These are phyloP conservation scores for Knoxdaviesia capensis DNA, from an alignment of 2,329 filamentous ascomycete species.

Conservation along the genomic window DNA sequence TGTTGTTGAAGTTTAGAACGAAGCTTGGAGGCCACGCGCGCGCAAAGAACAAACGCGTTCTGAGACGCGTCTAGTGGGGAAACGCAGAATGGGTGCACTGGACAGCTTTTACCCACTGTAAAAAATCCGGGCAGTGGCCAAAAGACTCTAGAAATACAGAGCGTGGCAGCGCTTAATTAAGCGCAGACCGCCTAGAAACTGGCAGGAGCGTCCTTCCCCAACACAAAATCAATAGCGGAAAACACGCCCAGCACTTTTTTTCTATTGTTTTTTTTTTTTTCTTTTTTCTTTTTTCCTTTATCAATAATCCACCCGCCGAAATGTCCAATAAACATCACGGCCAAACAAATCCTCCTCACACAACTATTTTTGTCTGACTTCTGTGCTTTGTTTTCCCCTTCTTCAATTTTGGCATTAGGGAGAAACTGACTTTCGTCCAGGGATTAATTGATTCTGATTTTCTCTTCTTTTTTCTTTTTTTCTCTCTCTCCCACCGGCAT, in stretches of 20 bases:
- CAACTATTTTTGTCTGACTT: background rate
- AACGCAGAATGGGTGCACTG: no score
- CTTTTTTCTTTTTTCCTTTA: constrained; percentile 6
- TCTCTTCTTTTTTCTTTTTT: background rate
- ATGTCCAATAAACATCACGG: no score
- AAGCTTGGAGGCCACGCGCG: no score
- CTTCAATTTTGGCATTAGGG: no score
- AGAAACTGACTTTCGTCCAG: no score
- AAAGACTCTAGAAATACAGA: background rate
- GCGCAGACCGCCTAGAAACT: background rate
- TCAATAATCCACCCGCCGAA: constrained; percentile 13
- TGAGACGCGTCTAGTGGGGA: no score
- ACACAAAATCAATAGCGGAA: background rate
- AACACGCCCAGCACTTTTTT: background rate
- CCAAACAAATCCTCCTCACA: constrained; percentile 8
- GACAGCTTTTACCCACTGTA: background rate
- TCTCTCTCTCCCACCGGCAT: background rate
- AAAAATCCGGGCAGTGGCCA: background rate
- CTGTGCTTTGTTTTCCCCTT: background rate
- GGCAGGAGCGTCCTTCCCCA: background rate
- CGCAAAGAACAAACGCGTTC: no score
- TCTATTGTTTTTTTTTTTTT: background rate
- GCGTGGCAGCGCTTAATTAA: background rate
- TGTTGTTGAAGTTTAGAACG: no score
- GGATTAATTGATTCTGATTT: no score